phyloP scores from a whole-genome alignment of 345 rosid species.

The Acer negundo region DNA sequence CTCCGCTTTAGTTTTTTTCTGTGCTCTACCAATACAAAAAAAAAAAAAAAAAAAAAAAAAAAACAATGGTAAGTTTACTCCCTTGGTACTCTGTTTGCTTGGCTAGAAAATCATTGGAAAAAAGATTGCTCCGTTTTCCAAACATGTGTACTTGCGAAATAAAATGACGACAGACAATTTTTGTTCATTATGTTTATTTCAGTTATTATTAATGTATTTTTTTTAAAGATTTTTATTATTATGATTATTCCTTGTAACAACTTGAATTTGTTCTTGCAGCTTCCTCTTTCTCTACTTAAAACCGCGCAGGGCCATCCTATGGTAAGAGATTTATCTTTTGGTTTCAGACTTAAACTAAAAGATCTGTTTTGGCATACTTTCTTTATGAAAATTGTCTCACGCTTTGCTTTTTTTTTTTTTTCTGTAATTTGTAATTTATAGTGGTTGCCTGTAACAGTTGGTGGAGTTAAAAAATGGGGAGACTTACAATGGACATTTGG shows the following conservation, averaged over 20 bases:
- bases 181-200: background rate
- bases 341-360: background rate
- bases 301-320: constrained; percentile 89
- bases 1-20: background rate
- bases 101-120: background rate
- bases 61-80: constrained; percentile 13
- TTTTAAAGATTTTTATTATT: background rate
- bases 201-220: background rate
- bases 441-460: constrained; percentile 51
- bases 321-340: constrained; percentile 37
- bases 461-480: constrained; percentile 98
- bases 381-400: background rate
- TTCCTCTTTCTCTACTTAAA: constrained; percentile 79
- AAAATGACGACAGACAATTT: background rate
- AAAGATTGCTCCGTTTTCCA: background rate
- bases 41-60: background rate
- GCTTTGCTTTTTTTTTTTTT: background rate
- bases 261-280: constrained; percentile 36
- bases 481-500: constrained; percentile 96
- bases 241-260: background rate
- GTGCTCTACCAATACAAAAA: background rate
- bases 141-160: background rate
- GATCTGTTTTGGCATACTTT: background rate
- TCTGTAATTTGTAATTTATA: constrained; percentile 26
- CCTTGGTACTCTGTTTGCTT: background rate